phyloP scores from a whole-genome alignment of 257 asterid species.

The Solanum lignicaule region DNA sequence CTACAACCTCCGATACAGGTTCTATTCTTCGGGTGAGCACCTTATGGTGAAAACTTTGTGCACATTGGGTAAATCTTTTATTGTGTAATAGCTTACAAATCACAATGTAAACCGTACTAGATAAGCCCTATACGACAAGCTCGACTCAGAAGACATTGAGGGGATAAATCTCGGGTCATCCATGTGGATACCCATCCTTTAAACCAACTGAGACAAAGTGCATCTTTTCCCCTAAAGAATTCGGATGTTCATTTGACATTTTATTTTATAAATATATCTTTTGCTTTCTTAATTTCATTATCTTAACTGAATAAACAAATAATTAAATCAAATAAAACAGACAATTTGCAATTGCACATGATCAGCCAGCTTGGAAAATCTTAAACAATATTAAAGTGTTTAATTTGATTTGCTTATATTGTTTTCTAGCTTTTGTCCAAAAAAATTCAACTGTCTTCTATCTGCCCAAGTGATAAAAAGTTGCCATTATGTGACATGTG shows the following conservation, averaged over 20 bases:
- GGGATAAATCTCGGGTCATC: no score
- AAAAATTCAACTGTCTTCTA: background rate
- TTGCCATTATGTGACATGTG: background rate
- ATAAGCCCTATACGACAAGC: no score
- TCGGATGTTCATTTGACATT: background rate
- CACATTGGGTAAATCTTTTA: no score
- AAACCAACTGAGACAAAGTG: background rate
- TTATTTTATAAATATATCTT: background rate
- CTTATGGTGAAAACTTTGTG: no score
- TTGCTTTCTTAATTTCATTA: background rate
- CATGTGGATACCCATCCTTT: no score
- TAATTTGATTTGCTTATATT: background rate
- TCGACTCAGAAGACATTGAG: no score
- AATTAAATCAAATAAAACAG: background rate
- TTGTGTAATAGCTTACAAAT: rapidly evolving
- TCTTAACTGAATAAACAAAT: no score
- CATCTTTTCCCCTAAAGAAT: background rate
- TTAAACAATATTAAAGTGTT: background rate
- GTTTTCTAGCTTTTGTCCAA: background rate
- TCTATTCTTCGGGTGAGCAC: background rate
- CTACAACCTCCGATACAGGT: rapidly evolving
- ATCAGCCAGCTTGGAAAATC: background rate
- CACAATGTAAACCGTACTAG: rapidly evolving
- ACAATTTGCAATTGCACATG: background rate
- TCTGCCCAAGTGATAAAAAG: background rate